phyloP scores from a whole-genome alignment of 2,329 filamentous ascomycete genomes.

The Monosporascus cannonballus region DNA sequence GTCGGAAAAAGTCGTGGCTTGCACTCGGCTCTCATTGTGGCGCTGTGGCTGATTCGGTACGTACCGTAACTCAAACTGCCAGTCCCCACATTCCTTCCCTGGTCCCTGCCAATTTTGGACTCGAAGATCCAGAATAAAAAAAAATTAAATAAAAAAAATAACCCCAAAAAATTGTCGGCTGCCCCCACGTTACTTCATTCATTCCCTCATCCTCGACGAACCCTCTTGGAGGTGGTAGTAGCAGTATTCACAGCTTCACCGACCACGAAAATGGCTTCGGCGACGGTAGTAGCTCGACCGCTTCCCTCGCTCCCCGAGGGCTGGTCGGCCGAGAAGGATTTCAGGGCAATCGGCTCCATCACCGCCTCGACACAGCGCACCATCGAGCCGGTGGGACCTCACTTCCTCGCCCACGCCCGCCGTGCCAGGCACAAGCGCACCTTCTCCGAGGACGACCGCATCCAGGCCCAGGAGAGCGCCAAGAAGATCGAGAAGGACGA shows the following conservation, averaged over 20 bases:
- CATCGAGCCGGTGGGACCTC: constrained; percentile 92
- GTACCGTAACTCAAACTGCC: too few relatives aligned
- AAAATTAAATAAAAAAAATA: too few relatives aligned
- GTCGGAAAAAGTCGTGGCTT: too few relatives aligned
- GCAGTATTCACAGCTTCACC: not conserved
- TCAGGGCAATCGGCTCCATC: constrained; percentile 75
- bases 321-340: constrained; percentile 86
- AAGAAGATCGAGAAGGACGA: constrained; percentile 95
- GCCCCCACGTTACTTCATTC: too few relatives aligned
- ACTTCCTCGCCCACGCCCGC: constrained; percentile 95
- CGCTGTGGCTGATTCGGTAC: too few relatives aligned
- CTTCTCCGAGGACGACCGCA: constrained; percentile 96
- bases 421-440: constrained; percentile 94
- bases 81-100: too few relatives aligned
- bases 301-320: constrained; percentile 72
- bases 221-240: too few relatives aligned
- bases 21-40: too few relatives aligned
- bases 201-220: too few relatives aligned
- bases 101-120: too few relatives aligned
- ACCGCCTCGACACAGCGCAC: constrained; percentile 75
- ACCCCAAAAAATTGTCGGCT: too few relatives aligned
- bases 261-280: constrained; percentile 54
- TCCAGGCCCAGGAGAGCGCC: constrained; percentile 89
- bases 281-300: constrained; percentile 54
- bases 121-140: too few relatives aligned